phyloP scores from a whole-genome alignment of 768 basidiomycete genomes.

The Rhodosporidiobolus odoratus region DNA sequence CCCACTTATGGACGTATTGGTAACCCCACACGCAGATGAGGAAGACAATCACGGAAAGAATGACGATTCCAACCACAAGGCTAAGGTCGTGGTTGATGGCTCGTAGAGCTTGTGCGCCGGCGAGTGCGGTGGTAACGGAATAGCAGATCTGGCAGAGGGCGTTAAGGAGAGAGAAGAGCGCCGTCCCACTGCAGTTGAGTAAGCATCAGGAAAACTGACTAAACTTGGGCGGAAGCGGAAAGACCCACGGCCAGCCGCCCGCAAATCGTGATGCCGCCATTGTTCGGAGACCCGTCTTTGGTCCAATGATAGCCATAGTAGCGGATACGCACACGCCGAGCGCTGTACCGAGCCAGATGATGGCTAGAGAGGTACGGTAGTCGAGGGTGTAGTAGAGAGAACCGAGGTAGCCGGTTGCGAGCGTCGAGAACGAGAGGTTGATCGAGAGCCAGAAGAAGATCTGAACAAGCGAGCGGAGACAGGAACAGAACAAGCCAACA shows the following conservation, averaged over 20 bases:
- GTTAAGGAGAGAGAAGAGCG: conserved; percentile 55
- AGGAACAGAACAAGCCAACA: no score
- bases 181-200: conserved; percentile 3
- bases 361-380: conserved; percentile 52
- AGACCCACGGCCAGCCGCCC: conserved; percentile 54
- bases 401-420: conserved; percentile 55
- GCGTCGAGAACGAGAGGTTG: conserved; percentile 53
- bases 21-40: conserved; percentile 42
- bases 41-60: conserved; percentile 44
- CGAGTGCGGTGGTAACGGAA: conserved; percentile 53
- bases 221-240: neutral
- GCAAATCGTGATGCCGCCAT: conserved; percentile 56
- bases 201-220: neutral
- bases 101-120: conserved; percentile 54
- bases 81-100: conserved; percentile 53
- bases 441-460: conserved; percentile 50
- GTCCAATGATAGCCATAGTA: conserved; percentile 57
- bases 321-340: conserved; percentile 51
- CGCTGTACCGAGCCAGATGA: conserved; percentile 53
- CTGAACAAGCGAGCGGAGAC: neutral
- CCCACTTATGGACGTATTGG: conserved; percentile 51
- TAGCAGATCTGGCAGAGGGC: conserved; percentile 58
- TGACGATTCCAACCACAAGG: conserved; percentile 54
- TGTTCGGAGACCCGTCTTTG: conserved; percentile 55
- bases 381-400: conserved; percentile 55